Conservation (phyloP, 495 filamentous ascomycete species). For the Diplogelasinospora grovesii region DNA sequence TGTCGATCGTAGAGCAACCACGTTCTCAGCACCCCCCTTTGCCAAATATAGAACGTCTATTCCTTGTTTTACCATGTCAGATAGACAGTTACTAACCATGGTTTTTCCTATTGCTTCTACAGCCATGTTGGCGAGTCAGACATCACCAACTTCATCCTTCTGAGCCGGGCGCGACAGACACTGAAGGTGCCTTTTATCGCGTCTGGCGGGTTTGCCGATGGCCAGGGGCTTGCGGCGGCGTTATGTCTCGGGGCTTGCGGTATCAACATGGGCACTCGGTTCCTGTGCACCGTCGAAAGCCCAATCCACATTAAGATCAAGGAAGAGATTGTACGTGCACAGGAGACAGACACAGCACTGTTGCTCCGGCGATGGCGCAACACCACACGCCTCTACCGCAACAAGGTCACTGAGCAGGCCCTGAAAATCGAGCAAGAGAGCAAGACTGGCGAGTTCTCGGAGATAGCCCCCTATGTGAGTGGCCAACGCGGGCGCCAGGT, state of each 20-base stretch:
- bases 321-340: conserved; percentile 77
- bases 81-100: neutral
- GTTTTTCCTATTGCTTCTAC: conserved; percentile 1
- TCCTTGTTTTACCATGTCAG: neutral
- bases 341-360: conserved; percentile 86
- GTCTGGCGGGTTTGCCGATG: conserved; percentile 91
- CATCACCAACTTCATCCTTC: conserved; percentile 95
- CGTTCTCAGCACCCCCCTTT: too few species aligned
- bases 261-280: conserved; percentile 93
- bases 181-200: conserved; percentile 90
- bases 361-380: conserved; percentile 90
- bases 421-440: conserved; percentile 80
- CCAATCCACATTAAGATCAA: conserved; percentile 94
- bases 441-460: conserved; percentile 79
- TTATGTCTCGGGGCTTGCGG: conserved; percentile 85
- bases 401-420: conserved; percentile 77
- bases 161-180: conserved; percentile 77
- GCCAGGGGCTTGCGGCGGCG: conserved; percentile 89
- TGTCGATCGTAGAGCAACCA: too few species aligned
- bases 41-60: too few species aligned
- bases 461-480: conserved; percentile 84
- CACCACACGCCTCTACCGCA: conserved; percentile 79
- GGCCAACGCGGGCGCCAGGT: conserved; percentile 88
- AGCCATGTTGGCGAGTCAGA: conserved; percentile 82
- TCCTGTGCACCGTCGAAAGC: conserved; percentile 88